Evolutionary conservation across 164 flowering plant species (phyloP).

Genomic region (Stephania yunnanensis): DNA sequence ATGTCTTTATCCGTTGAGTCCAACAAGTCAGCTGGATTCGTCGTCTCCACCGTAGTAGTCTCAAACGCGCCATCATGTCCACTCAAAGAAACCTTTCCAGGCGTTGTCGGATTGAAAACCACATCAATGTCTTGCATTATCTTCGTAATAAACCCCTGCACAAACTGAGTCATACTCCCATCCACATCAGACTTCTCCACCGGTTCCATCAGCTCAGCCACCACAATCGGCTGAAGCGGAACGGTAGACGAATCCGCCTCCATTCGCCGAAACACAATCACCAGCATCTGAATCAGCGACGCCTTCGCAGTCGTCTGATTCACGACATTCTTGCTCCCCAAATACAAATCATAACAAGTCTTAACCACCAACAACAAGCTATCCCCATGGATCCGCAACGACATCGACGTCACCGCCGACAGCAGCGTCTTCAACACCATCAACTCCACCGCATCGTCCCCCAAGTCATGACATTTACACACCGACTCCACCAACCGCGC

Average conservation of each 20-base stretch:
- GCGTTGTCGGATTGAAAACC: conserved; percentile 61
- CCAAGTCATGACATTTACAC: conserved; percentile 76
- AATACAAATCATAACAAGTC: conserved; percentile 89
- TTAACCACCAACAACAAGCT: conserved; percentile 79
- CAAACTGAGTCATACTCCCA: conserved; percentile 73
- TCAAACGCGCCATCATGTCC: conserved; percentile 95
- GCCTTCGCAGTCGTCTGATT: conserved; percentile 98
- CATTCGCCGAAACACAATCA: conserved; percentile 95
- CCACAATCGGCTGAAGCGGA: conserved; percentile 97
- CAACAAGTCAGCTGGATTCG: conserved; percentile 92
- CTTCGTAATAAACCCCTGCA: conserved; percentile 92
- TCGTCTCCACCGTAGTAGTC: conserved; percentile 80
- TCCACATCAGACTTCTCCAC: conserved; percentile 73
- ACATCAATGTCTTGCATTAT: conserved; percentile 93
- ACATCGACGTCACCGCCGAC: conserved; percentile 81
- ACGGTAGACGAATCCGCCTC: conserved; percentile 96
- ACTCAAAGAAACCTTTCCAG: conserved; percentile 32
- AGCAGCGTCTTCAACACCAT: conserved; percentile 66
- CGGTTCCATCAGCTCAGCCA: conserved; percentile 94
- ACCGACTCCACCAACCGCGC: conserved; percentile 64
- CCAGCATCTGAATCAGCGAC: conserved; percentile 88
- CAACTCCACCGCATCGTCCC: conserved; percentile 72
- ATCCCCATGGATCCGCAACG: conserved; percentile 87
- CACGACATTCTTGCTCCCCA: conserved; percentile 82
- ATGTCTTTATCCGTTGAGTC: conserved; percentile 99